phyloP scores from a whole-genome alignment of 371 early-diverging fungal species.

The Capillidium heterosporum region DNA sequence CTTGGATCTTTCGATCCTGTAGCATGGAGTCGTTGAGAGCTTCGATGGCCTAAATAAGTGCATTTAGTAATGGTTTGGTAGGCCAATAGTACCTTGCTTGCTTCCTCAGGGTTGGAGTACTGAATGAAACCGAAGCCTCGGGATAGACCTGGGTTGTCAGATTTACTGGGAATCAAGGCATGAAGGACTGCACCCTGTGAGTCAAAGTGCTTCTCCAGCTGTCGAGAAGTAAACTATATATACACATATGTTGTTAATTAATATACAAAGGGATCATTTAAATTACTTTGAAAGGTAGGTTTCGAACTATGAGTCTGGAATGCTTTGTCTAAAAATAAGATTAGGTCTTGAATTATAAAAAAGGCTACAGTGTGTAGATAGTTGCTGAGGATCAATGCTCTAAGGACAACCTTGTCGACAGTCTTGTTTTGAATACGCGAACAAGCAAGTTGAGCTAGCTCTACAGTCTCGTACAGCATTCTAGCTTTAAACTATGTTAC shows the following conservation, averaged over 20 bases:
- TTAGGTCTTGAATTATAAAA: conserved; percentile 11
- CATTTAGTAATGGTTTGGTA: background rate
- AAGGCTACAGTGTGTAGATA: background rate
- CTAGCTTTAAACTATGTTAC: background rate
- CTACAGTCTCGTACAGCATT: conserved; percentile 1
- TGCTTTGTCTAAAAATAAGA: conserved; percentile 15
- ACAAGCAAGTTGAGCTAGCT: conserved; percentile 2
- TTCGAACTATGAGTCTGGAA: conserved; percentile 74
- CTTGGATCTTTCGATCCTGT: conserved; percentile 53
- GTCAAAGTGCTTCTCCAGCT: conserved; percentile 32
- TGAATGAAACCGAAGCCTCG: conserved; percentile 84
- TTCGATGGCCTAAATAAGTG: conserved; percentile 34
- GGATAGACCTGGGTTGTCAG: conserved; percentile 39
- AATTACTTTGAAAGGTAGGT: conserved; percentile 58
- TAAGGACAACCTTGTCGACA: conserved; percentile 7
- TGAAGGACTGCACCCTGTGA: conserved; percentile 39
- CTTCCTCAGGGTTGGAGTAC: conserved; percentile 40
- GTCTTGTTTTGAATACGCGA: background rate
- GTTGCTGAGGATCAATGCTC: conserved; percentile 6
- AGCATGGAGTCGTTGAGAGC: conserved; percentile 52
- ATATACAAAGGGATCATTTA: background rate
- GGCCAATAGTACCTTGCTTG: conserved; percentile 22
- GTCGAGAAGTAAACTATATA: conserved; percentile 29
- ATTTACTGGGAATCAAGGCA: conserved; percentile 56
- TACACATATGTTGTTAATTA: background rate